Base-by-base conservation (phyloP, 257 asterid species). In the Plectranthus barbatus region DNA sequence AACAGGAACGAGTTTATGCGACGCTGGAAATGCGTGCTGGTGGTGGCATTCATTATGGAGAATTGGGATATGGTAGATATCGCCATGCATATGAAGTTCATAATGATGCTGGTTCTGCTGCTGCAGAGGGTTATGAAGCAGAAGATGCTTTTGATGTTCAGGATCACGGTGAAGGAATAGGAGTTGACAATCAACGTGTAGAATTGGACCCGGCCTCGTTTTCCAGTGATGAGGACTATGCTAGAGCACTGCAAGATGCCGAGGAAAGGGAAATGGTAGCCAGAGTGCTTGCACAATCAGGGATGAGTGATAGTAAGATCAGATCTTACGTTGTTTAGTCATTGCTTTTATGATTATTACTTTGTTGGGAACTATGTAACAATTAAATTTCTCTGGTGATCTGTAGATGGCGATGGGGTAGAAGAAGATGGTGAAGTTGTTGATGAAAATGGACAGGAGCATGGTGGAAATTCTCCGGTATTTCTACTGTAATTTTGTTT, bases 161-260 rank as follows among this genome's bases (percentile, higher is more conserved):
- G 77, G 87, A 83, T 65, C 87, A 58, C 56, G 78, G 73, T 64
- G 85, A 78, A 71, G 85, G 58, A 61, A 76, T 50, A 17, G 95
- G 81, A 67, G 63, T 64, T 64, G 92, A 60, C 56, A 73, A 67
- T 74, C 85, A 64, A 62, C 74, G 62, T 58, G 72, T 71, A 69
- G 95, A 79, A 60, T 71, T 92, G 72, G 97, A 92, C 54, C 97
- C 97, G 41, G 76, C 97, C 49, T 80, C 86, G 37, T 89, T 78
- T 86, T 66, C 97, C 31, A 82, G 87, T 74, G 99, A 92, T 52
- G 99, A 89, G 83, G 96, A 94, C 62, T 92, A 79, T 80, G 99
- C 99, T 61, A 86, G 97, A 80, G 99, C 97, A 26, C 74, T 92
- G 67, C 99, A 92, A 75, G 97, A 86, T 76, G 95, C 95, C 13